Conservation (phyloP, 331 rosid species). For the Phaseolus coccineus region DNA sequence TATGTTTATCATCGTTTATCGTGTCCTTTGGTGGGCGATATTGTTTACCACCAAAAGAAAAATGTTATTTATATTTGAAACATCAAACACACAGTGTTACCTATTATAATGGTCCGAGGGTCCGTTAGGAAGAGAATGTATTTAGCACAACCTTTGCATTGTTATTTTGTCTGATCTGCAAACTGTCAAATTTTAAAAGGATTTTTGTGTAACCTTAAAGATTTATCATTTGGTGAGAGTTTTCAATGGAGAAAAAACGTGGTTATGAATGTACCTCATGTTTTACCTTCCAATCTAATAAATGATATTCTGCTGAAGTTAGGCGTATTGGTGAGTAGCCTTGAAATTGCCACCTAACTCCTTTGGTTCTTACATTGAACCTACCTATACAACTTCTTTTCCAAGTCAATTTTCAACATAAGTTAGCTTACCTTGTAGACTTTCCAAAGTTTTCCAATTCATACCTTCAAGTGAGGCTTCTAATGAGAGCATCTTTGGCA, state of each 20-base stretch:
- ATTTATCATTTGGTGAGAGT: neutral
- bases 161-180: neutral
- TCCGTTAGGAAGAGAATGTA: conserved; percentile 16
- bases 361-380: conserved; percentile 36
- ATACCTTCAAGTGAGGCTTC: conserved; percentile 31
- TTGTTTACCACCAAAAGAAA: conserved; percentile 12
- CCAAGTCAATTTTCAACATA: conserved; percentile 40
- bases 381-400: conserved; percentile 17
- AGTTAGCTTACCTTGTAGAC: conserved; percentile 31
- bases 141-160: conserved; percentile 3
- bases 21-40: conserved; percentile 3
- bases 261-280: conserved; percentile 13
- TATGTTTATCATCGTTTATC: neutral
- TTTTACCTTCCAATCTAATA: conserved; percentile 37
- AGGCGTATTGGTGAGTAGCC: conserved; percentile 52
- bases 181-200: neutral
- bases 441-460: conserved; percentile 42
- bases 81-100: neutral
- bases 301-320: conserved; percentile 39
- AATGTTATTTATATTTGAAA: conserved; percentile 15
- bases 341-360: conserved; percentile 50
- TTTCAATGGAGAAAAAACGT: neutral
- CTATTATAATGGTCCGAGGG: neutral
- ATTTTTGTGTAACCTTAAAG: neutral
- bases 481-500: conserved; percentile 13